Conservation (phyloP, 2,329 filamentous ascomycete genomes). For the Aspergillus cejpii region DNA sequence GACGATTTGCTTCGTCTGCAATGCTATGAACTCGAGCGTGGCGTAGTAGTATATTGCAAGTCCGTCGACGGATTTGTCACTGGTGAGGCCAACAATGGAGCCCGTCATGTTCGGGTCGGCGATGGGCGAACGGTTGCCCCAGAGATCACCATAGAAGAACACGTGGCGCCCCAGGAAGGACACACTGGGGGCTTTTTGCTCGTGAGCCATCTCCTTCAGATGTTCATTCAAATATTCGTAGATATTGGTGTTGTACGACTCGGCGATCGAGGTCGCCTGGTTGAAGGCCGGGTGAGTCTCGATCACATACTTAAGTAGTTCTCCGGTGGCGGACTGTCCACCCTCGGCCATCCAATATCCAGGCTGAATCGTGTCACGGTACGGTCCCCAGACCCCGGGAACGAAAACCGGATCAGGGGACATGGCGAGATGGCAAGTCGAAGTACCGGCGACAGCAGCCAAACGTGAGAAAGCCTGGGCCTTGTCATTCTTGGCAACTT, state of each 20-base stretch:
- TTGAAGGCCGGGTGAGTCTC: constrained; percentile 90
- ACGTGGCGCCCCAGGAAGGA: constrained; percentile 85
- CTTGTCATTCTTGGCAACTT: constrained; percentile 71
- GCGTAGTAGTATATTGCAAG: constrained; percentile 90
- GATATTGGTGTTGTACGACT: constrained; percentile 77
- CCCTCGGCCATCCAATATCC: constrained; percentile 96
- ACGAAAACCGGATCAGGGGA: constrained; percentile 90
- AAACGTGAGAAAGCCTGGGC: constrained; percentile 87
- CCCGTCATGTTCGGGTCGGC: constrained; percentile 92
- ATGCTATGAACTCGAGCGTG: constrained; percentile 95
- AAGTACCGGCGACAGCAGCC: constrained; percentile 91
- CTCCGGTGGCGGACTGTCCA: constrained; percentile 91
- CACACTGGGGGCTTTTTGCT: constrained; percentile 64
- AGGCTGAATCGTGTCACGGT: constrained; percentile 86
- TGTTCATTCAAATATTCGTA: constrained; percentile 93
- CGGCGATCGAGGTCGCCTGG: constrained; percentile 69
- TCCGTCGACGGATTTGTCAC: constrained; percentile 78
- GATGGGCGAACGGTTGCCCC: constrained; percentile 91
- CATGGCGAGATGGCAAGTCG: constrained; percentile 95
- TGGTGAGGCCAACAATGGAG: constrained; percentile 75
- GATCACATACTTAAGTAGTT: constrained; percentile 86
- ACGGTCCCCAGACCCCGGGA: constrained; percentile 92
- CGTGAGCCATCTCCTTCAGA: constrained; percentile 66
- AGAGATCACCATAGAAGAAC: constrained; percentile 98
- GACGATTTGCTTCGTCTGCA: constrained; percentile 94